Evolutionary conservation across 176 grass and related monocot species (phyloP).

Genomic region (Tuctoria greenei): DNA sequence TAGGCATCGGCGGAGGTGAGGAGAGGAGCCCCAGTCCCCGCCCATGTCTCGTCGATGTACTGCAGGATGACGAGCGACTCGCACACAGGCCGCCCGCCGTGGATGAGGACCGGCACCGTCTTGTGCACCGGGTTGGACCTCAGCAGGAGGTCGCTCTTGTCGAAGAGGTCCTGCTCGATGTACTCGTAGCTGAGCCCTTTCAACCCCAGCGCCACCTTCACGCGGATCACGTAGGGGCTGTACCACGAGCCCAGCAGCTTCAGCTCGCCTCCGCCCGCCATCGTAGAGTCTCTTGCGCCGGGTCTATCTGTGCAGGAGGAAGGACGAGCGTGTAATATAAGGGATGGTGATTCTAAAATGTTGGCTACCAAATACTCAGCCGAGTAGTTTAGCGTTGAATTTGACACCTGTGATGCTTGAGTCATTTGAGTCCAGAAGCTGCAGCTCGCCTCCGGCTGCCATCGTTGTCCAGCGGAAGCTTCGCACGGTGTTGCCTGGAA

Average conservation of each 20-base stretch:
- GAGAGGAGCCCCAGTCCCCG: background rate
- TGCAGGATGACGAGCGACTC: conserved; percentile 44
- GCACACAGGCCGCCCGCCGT: conserved; percentile 37
- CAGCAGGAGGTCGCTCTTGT: conserved; percentile 48
- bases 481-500: background rate
- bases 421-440: too few relatives aligned
- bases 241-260: conserved; percentile 37
- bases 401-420: too few relatives aligned
- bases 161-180: conserved; percentile 30
- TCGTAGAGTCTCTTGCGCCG: too few relatives aligned
- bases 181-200: conserved; percentile 49
- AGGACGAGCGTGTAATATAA: too few relatives aligned
- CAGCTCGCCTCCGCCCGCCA: conserved; percentile 22
- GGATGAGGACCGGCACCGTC: conserved; percentile 51
- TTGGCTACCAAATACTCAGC: too few relatives aligned
- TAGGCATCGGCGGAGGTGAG: conserved; percentile 24
- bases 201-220: conserved; percentile 13
- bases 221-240: conserved; percentile 44
- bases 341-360: too few relatives aligned
- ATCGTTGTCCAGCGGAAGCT: background rate
- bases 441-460: too few relatives aligned
- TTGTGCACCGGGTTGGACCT: conserved; percentile 43
- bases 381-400: too few relatives aligned
- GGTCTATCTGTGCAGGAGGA: too few relatives aligned
- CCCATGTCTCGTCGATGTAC: conserved; percentile 41